Conservation (phyloP, 2,329 filamentous ascomycete genomes). For the Plenodomus lindquistii region DNA sequence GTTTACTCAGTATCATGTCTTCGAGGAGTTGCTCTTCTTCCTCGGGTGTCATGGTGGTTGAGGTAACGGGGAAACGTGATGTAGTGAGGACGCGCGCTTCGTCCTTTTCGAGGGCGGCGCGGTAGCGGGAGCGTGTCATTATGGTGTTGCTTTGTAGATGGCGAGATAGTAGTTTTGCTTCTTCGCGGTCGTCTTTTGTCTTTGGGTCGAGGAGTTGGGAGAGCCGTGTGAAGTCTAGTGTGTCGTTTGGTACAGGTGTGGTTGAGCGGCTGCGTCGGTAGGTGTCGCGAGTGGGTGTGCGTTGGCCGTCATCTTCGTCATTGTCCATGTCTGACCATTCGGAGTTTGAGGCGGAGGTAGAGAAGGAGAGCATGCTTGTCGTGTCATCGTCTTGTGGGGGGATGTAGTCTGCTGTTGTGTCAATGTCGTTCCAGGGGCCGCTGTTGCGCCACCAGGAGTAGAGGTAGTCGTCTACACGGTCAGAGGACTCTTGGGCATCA, state of each 20-base stretch:
- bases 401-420: conserved; percentile 78
- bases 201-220: conserved; percentile 81
- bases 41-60: conserved; percentile 41
- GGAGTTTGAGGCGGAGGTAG: conserved; percentile 51
- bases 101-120: conserved; percentile 67
- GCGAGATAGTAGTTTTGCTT: conserved; percentile 79
- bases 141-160: conserved; percentile 73
- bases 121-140: conserved; percentile 81
- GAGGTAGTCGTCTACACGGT: conserved; percentile 70
- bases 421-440: conserved; percentile 82
- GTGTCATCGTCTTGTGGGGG: conserved; percentile 70
- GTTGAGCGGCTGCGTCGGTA: conserved; percentile 55
- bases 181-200: conserved; percentile 74
- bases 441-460: conserved; percentile 85
- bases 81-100: conserved; percentile 68
- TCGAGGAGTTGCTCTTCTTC: conserved; percentile 65
- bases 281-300: conserved; percentile 74
- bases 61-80: conserved; percentile 36
- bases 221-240: conserved; percentile 68
- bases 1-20: conserved; percentile 60
- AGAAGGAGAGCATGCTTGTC: conserved; percentile 78
- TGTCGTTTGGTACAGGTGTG: conserved; percentile 55
- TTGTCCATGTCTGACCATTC: conserved; percentile 42
- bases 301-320: conserved; percentile 50
- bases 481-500: conserved; percentile 55